A percentile compares a stretch with the other conserved stretches of the same genome.
Conservation (phyloP, 2,329 filamentous ascomycete species). For the Arthrobotrys megalospora region DNA sequence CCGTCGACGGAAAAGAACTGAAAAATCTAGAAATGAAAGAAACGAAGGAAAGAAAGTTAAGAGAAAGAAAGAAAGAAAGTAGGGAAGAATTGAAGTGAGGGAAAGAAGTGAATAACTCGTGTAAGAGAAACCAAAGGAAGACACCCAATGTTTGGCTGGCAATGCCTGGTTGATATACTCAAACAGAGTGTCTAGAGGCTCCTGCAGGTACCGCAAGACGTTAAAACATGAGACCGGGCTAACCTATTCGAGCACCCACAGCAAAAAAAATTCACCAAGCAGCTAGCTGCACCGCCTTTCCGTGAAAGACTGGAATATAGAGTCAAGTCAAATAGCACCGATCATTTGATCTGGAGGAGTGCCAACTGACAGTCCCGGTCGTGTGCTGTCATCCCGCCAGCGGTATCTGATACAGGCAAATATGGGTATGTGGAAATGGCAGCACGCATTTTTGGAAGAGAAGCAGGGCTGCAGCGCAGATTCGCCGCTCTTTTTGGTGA, state of each 20-base stretch:
- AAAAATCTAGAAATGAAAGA: slow-evolving; percentile 28
- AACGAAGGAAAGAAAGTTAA: slow-evolving; percentile 12
- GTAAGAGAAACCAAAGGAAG: slow-evolving; percentile 37
- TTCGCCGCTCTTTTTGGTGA: slow-evolving; percentile 44
- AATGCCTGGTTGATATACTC: slow-evolving; percentile 57
- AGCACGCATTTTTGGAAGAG: slow-evolving; percentile 42
- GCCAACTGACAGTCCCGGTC: slow-evolving; percentile 41
- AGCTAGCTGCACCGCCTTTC: slow-evolving; percentile 45
- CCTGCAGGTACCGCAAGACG: slow-evolving; percentile 54
- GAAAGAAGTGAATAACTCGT: slow-evolving; percentile 28
- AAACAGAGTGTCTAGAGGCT: slow-evolving; percentile 42
- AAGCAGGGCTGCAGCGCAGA: slow-evolving; percentile 53
- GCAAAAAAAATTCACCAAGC: slow-evolving; percentile 38
- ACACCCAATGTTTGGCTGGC: slow-evolving; percentile 33
- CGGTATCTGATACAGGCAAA: slow-evolving; percentile 60
- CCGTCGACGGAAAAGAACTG: slow-evolving; percentile 29
- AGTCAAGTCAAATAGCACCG: slow-evolving; percentile 33
- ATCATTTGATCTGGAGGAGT: slow-evolving; percentile 29
- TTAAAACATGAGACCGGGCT: slow-evolving; percentile 41
- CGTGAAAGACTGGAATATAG: slow-evolving; percentile 44
- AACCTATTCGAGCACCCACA: slow-evolving; percentile 45
- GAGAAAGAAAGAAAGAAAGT: slow-evolving; percentile 8
- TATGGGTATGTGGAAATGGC: slow-evolving; percentile 45
- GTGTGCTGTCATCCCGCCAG: slow-evolving; percentile 47
- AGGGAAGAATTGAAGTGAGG: slow-evolving; percentile 16